These are phyloP conservation scores for Stagonosporopsis vannaccii DNA, from an alignment of 2,329 filamentous ascomycete genomes.

Conservation along the genomic window DNA sequence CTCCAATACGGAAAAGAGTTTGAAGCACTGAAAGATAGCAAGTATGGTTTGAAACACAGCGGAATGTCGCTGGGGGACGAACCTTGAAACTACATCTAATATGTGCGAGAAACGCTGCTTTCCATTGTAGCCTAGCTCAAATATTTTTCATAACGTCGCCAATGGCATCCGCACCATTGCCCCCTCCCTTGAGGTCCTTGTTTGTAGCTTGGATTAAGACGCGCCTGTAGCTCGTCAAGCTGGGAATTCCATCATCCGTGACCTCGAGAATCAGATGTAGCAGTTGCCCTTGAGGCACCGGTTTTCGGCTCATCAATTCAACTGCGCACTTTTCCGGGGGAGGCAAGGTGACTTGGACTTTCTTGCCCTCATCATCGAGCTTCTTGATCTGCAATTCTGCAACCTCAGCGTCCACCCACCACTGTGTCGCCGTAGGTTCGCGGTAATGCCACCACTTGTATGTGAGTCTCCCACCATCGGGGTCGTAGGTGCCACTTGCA, in stretches of 20 bases:
- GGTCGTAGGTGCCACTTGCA: conserved; percentile 57
- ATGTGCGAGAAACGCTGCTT: background rate
- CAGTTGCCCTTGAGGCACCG: conserved; percentile 52
- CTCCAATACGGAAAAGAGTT: too few relatives aligned
- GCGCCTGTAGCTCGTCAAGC: conserved; percentile 58
- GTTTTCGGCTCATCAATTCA: conserved; percentile 45
- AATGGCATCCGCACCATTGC: conserved; percentile 2
- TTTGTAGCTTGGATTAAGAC: conserved; percentile 50
- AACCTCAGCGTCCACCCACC: conserved; percentile 52
- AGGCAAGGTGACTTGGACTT: conserved; percentile 52
- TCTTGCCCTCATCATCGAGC: conserved; percentile 37
- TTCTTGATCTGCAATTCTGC: conserved; percentile 48
- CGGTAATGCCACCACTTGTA: conserved; percentile 62
- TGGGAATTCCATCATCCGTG: conserved; percentile 53
- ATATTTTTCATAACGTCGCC: conserved; percentile 7
- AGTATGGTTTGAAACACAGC: too few relatives aligned
- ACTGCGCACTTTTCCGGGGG: conserved; percentile 53
- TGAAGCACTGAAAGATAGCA: too few relatives aligned
- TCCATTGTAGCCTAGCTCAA: background rate
- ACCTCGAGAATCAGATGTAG: conserved; percentile 61
- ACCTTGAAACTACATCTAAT: background rate
- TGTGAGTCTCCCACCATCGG: conserved; percentile 52
- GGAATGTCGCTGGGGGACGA: too few relatives aligned
- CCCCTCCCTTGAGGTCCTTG: conserved; percentile 38
- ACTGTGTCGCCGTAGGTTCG: conserved; percentile 54